These are phyloP conservation scores for Ambrosiella cleistominuta DNA, from an alignment of 2,329 filamentous ascomycete genomes.

Conservation along the genomic window DNA sequence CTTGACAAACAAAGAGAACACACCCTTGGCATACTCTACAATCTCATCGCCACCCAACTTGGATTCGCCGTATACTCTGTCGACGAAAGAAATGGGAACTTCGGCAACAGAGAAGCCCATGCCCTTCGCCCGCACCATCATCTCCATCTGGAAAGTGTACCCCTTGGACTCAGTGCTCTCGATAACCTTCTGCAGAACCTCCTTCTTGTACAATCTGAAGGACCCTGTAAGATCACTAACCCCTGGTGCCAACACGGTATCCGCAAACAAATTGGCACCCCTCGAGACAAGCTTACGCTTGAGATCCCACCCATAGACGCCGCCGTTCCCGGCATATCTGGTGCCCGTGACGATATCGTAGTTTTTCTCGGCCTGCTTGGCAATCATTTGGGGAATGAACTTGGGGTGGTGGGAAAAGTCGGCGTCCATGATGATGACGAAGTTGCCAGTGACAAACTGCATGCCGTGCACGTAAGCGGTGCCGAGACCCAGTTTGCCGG, in stretches of 20 bases:
- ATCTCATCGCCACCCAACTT: conserved; percentile 94
- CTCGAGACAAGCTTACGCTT: conserved; percentile 73
- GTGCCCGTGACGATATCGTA: conserved; percentile 97
- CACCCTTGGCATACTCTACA: conserved; percentile 84
- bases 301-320: conserved; percentile 92
- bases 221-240: conserved; percentile 92
- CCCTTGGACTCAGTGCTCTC: conserved; percentile 84
- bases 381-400: conserved; percentile 92
- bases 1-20: conserved; percentile 60
- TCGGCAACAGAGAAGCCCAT: conserved; percentile 90
- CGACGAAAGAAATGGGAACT: conserved; percentile 92
- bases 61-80: conserved; percentile 84
- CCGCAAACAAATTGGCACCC: conserved; percentile 87
- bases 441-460: conserved; percentile 80
- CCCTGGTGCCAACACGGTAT: conserved; percentile 80
- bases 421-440: conserved; percentile 99
- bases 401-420: conserved; percentile 99
- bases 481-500: conserved; percentile 91
- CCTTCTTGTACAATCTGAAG: conserved; percentile 87
- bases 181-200: conserved; percentile 78
- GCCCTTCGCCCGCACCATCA: conserved; percentile 93
- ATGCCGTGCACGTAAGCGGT: conserved; percentile 93
- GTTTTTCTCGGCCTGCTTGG: conserved; percentile 54
- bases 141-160: conserved; percentile 99
- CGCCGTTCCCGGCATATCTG: conserved; percentile 73